phyloP scores from a whole-genome alignment of 2,329 filamentous ascomycete genomes.

The Cadophora gregata region DNA sequence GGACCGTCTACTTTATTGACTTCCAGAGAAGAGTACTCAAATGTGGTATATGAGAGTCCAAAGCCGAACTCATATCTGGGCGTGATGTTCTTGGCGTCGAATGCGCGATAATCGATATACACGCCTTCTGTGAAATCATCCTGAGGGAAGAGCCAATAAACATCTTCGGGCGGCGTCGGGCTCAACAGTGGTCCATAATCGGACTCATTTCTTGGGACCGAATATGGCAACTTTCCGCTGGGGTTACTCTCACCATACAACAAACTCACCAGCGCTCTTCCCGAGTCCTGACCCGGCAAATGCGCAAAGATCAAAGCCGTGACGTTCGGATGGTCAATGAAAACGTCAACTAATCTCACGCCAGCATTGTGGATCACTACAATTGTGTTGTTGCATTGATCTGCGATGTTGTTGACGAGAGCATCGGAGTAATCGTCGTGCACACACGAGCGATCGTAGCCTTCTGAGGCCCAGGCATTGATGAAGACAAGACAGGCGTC shows the following conservation, averaged over 20 bases:
- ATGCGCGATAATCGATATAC: conserved; percentile 59
- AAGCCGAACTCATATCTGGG: conserved; percentile 50
- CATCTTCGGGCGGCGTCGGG: conserved; percentile 26
- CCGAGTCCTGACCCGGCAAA: conserved; percentile 65
- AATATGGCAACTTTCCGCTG: conserved; percentile 62
- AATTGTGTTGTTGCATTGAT: conserved; percentile 63
- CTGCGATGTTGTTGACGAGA: conserved; percentile 59
- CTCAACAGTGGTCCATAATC: conserved; percentile 62
- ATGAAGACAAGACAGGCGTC: conserved; percentile 73
- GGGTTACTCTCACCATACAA: conserved; percentile 66
- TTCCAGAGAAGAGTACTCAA: conserved; percentile 50
- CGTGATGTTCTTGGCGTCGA: conserved; percentile 48
- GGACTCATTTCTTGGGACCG: conserved; percentile 61
- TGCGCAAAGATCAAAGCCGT: conserved; percentile 67
- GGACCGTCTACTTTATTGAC: conserved; percentile 49
- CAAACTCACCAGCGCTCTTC: conserved; percentile 64
- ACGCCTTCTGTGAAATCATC: conserved; percentile 55
- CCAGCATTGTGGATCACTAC: conserved; percentile 70
- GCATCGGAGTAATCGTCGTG: conserved; percentile 64
- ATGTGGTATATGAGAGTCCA: conserved; percentile 62
- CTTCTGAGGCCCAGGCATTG: conserved; percentile 76
- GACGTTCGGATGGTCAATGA: conserved; percentile 63
- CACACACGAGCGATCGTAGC: conserved; percentile 65
- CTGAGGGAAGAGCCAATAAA: conserved; percentile 46
- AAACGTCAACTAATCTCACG: conserved; percentile 62